Evolutionary conservation across 495 filamentous ascomycete species (phyloP).

Genomic region (Aspergillus egyptiacus): DNA sequence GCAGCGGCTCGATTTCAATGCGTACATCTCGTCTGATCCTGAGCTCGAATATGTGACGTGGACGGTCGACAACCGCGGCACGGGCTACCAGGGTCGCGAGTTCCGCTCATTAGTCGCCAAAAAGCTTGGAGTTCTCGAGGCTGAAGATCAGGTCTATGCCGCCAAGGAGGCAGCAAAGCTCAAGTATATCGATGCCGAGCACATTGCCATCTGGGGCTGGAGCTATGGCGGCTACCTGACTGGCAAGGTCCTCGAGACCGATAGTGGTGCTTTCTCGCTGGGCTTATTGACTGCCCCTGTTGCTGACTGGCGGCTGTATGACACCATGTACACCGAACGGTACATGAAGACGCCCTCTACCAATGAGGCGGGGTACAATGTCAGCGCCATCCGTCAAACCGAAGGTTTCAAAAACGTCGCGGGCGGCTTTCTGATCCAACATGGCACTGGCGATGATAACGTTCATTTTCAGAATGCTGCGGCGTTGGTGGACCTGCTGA

Average conservation of each 20-base stretch:
- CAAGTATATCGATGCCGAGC: conserved; percentile 12
- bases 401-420: conserved; percentile 15
- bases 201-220: conserved; percentile 22
- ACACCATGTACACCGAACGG: conserved; percentile 21
- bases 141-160: conserved; percentile 18
- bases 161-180: conserved; percentile 11
- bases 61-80: conserved; percentile 20
- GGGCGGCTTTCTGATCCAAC: conserved; percentile 18
- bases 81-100: conserved; percentile 15
- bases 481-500: conserved; percentile 15
- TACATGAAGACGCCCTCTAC: conserved; percentile 19
- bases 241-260: conserved; percentile 17
- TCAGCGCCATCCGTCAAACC: conserved; percentile 11
- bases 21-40: conserved; percentile 16
- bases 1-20: conserved; percentile 13
- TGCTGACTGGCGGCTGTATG: conserved; percentile 19
- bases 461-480: conserved; percentile 21
- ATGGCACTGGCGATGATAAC: conserved; percentile 21
- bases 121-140: conserved; percentile 15
- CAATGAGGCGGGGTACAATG: conserved; percentile 14
- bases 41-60: conserved; percentile 21
- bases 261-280: conserved; percentile 14
- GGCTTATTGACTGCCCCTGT: conserved; percentile 18
- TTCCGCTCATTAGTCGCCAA: conserved; percentile 15
- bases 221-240: conserved; percentile 20